Evolutionary conservation across 139 green algal genomes (phyloP), one percentile per base, ranked within the genome.

Genomic region (Chlorella sp.): DNA sequence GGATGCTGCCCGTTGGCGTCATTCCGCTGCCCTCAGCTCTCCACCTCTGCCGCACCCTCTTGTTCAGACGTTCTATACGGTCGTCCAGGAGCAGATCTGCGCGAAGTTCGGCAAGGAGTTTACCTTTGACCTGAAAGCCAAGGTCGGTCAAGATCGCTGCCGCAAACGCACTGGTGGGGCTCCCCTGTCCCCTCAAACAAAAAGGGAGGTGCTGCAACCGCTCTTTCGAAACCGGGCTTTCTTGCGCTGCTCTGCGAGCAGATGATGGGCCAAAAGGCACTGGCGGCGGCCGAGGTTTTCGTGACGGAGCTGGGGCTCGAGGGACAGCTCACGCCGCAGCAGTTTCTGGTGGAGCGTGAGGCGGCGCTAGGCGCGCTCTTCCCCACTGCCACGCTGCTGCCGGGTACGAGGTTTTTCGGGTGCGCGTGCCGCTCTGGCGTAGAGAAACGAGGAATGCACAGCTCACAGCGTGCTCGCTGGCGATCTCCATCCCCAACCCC

Each of bases 81-180:
- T 87, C 0, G 91, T 84, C 6, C 91, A 93, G 74, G 66, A 89
- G 65, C 27, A 87, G 21, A 87, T 97, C 7, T 60, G 92, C 29
- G 46, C 55, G 2, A 59, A 64, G 0, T 92, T 86, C 55, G 86
- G 85, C 23, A 90, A 85, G 64, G 70, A 83, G 41, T 97, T 97
- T 73, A 95, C 84, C 0, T 97, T 89, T 90, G 87, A 88, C 12
- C 64, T 96, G 3, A 97, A 97, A 81, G 40, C 21, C 63, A 38
- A 55, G 40, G 17, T 53, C 25, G 33, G 21, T 12, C 23, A 31
- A 8, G 31, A 66, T 46, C 8, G 31, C 8, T 17, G 6, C 29
- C 8, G 12, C 8, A 43, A 9, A 12, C 31, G 9, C 29, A 21
- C 59, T 45, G 11, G 11, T 31, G 31, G n/a, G 1, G 42, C 35